Conservation (phyloP, 805 yeast genomes). For the Teunomyces pallodes region DNA sequence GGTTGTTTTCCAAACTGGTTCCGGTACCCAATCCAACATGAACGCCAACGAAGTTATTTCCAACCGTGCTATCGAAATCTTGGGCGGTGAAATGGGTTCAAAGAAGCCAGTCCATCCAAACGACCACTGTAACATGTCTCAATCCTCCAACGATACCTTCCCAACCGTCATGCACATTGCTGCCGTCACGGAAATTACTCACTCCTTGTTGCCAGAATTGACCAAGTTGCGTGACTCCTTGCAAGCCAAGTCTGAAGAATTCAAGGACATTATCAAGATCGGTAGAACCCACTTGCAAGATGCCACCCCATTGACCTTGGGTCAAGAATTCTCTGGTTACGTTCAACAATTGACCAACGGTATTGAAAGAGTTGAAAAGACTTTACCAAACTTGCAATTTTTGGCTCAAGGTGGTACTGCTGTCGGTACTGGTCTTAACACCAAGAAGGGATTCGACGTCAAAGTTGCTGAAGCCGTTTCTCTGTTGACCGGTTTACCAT, state of each 20-base stretch:
- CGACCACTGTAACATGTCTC: constrained; percentile 98
- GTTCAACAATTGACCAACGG: constrained; percentile 92
- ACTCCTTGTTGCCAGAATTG: constrained; percentile 77
- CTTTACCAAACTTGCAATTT: constrained; percentile 71
- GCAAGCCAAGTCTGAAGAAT: constrained; percentile 75
- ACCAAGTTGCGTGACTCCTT: constrained; percentile 75
- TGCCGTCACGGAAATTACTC: constrained; percentile 84
- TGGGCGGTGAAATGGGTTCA: constrained; percentile 91
- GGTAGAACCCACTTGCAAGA: constrained; percentile 99
- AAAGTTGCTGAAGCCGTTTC: constrained; percentile 85
- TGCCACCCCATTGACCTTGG: constrained; percentile 96
- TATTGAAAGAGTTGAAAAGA: constrained; percentile 75
- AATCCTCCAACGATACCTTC: constrained; percentile 98
- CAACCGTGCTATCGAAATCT: constrained; percentile 93
- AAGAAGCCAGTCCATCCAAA: constrained; percentile 96
- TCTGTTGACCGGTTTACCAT: constrained; percentile 81
- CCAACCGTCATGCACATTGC: constrained; percentile 99
- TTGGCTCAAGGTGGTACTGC: constrained; percentile 99
- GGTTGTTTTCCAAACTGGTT: constrained; percentile 98
- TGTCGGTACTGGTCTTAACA: constrained; percentile 97
- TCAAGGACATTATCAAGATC: constrained; percentile 86
- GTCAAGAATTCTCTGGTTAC: constrained; percentile 97
- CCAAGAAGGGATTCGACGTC: constrained; percentile 84
- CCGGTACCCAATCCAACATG: constrained; percentile 99
- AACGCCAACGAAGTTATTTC: constrained; percentile 98